Conservation (phyloP, 2,329 filamentous ascomycete species). For the Purpureocillium lavendulum region DNA sequence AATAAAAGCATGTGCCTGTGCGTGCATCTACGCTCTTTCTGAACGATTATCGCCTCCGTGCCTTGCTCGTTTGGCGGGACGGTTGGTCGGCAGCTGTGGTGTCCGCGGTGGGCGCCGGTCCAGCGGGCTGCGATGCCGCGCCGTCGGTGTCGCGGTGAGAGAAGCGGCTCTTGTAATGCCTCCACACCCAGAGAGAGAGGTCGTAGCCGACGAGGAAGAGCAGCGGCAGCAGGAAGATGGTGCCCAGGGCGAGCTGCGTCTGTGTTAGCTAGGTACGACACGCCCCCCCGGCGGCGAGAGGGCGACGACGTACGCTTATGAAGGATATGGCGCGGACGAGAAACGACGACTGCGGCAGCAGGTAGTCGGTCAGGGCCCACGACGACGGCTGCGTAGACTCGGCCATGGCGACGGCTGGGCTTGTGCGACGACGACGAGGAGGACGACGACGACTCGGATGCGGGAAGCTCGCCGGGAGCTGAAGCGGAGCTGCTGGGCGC, state of each 20-base stretch:
- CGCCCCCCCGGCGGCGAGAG: conserved; percentile 8
- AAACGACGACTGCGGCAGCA: conserved; percentile 21
- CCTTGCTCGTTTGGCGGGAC: background rate
- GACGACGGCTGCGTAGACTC: conserved; percentile 12
- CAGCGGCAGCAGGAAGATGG: conserved; percentile 38
- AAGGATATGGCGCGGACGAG: conserved; percentile 27
- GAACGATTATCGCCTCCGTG: background rate
- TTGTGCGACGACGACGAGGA: background rate
- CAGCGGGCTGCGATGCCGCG: background rate
- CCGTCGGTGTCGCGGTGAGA: conserved; percentile 1
- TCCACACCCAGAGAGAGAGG: conserved; percentile 44
- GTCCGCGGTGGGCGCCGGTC: background rate
- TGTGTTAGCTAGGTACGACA: conserved; percentile 3
- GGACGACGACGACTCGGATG: background rate
- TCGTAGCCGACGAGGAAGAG: conserved; percentile 41
- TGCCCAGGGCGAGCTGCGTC: conserved; percentile 32
- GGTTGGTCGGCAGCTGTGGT: background rate
- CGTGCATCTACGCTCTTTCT: too few relatives aligned
- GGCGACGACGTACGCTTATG: conserved; percentile 23
- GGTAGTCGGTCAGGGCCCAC: conserved; percentile 15
- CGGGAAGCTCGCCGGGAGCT: too few relatives aligned
- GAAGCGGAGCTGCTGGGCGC: too few relatives aligned
- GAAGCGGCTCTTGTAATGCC: conserved; percentile 22
- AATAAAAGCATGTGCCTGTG: conserved; percentile 8
- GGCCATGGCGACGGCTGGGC: conserved; percentile 14